Evolutionary conservation across 306 rosid species (phyloP), one percentile per base, ranked within the genome.

Genomic region (Malus sylvestris): DNA sequence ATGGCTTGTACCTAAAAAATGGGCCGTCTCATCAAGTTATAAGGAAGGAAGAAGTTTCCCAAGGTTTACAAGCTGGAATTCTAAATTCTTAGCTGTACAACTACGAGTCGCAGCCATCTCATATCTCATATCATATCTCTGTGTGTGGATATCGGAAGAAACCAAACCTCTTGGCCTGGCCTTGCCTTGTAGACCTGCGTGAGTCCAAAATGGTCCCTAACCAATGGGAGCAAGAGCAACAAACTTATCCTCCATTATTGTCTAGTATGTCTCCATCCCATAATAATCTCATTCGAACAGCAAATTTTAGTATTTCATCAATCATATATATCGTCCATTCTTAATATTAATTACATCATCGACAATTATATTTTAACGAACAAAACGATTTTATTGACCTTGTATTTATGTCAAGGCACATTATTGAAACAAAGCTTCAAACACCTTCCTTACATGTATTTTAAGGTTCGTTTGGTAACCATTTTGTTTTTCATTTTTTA

Each of bases 31-130:
- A 71, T 74, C 67, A 75, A 55, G 40, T 38, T 15, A 51, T 15
- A 16, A 51, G 55, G 55, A 51, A 51, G 20, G 55, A 15, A 15
- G 20, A 6, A 38, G 42, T 7, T 18, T 51, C 55, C 55, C 20
- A 2, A 77, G 73, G 72, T 20, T 79, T 85, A 72, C 89, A 83
- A 81, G 82, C 86, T 89, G 89, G 84, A 78, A 44, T 72, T 65
- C 83, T 89, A 51, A 15, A 51, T 51, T 51, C 20, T 16, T 84
- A 87, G 90, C 91, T 86, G 90, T 84, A 87, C 33, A 65, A 81
- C 4, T 16, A 29, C 10, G 83, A 72, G 79, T 57, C 27, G 83
- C 82, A 80, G 81, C 85, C 67, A 6, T 62, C 78, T 78, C 62
- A 51, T 74, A 30, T 70, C 13, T 14, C 55, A 49, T 49, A 61